Evolutionary conservation across 495 filamentous ascomycete genomes (phyloP).

Genomic region (Clavariopsis aquatica): DNA sequence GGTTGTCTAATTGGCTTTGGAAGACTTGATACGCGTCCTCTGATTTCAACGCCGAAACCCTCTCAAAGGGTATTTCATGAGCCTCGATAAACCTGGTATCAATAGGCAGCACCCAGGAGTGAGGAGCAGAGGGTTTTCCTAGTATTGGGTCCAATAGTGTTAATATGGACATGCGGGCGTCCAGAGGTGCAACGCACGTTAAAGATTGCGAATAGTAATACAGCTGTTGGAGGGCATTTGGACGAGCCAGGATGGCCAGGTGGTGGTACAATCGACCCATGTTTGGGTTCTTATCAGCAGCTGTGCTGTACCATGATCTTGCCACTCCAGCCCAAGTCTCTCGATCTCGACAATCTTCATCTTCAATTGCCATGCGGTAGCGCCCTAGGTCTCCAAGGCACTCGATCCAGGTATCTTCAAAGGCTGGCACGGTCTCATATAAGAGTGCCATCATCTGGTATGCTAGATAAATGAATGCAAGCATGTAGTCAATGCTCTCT

Average conservation of each 20-base stretch:
- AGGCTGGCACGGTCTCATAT: conserved; percentile 69
- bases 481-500: conserved; percentile 71
- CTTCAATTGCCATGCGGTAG: conserved; percentile 74
- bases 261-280: conserved; percentile 80
- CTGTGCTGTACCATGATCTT: conserved; percentile 75
- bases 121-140: conserved; percentile 24
- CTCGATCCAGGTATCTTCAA: conserved; percentile 84
- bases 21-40: conserved; percentile 52
- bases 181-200: conserved; percentile 34
- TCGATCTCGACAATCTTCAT: conserved; percentile 61
- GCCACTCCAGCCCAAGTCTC: conserved; percentile 71
- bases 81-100: conserved; percentile 50
- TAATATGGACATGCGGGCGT: conserved; percentile 64
- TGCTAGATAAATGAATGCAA: conserved; percentile 74
- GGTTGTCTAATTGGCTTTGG: conserved; percentile 53
- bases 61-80: neutral
- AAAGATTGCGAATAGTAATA: conserved; percentile 60
- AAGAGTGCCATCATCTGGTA: conserved; percentile 77
- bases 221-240: conserved; percentile 68
- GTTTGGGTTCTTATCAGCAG: conserved; percentile 65
- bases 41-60: conserved; percentile 53
- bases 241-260: conserved; percentile 73
- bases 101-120: conserved; percentile 45
- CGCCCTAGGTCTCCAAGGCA: conserved; percentile 75
- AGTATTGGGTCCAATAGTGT: conserved; percentile 69